Base-by-base conservation (phyloP, 495 filamentous ascomycete species). In the Halenospora varia region DNA sequence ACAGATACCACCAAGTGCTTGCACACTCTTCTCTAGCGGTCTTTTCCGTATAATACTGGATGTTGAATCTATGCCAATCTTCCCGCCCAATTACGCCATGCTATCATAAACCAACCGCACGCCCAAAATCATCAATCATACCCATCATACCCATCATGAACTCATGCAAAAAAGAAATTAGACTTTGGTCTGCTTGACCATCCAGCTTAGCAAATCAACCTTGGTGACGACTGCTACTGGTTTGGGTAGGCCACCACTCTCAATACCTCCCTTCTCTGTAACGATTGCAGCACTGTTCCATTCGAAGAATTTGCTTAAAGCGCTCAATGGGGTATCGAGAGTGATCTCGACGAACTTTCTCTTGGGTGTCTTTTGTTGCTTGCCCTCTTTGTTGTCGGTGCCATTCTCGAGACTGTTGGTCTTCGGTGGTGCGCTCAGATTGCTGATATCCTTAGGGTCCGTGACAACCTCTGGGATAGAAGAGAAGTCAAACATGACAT, bases 241-340 rank as follows among this genome's bases (percentile, higher is more conserved):
- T 74, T 86, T 91, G 67, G 90, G 72, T 22, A 71, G 76, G 44
- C 64, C 71, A 23, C 78, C 77, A 20, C 76, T 82, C 59, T 75
- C 76, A 39, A 71, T 74, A 19, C 66, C 66, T 19, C 59, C 67
- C 59, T 71, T 73, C 70, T 97, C 90, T 11, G 92, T 97, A 1
- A 97, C 90, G 49, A 97, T 81, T 1, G 94, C 95, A 13, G 94
- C 92, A 66, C 87, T 91, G 71, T 97, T 97, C 89, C 95, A 97
- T 72, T 96, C 92, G 64, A 98, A 90, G 75, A 98, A 98, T 51
- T 87, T 81, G 69, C 88, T 91, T 39, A 98, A 75, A 41, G 88
- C 88, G 53, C 81, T 82, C 26, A 98, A 73, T 10, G 88, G 88
- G 10, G 94, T 98, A 57, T 96, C 89, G 67, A 88, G 72, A 3